Percentiles rank a stretch among this genome's conserved stretches.
Conservation (phyloP, 345 rosid species). For the Syzygium oleosum region DNA sequence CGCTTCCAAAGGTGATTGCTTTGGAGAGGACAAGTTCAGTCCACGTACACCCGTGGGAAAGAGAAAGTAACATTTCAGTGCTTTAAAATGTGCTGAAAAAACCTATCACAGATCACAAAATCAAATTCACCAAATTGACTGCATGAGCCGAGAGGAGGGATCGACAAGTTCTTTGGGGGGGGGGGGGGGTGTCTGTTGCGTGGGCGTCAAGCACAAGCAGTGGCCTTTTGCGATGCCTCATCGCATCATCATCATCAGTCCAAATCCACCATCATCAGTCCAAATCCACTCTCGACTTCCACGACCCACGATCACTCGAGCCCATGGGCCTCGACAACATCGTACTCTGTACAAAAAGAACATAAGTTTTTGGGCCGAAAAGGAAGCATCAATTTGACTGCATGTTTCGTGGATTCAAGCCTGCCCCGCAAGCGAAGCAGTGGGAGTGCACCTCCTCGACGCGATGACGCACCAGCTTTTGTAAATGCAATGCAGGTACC, state of each 20-base stretch:
- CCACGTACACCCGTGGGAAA: background rate
- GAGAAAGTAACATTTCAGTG: background rate
- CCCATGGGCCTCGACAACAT: background rate
- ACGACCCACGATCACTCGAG: background rate
- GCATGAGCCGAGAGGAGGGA: background rate
- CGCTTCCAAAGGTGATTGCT: background rate
- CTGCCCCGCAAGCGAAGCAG: background rate
- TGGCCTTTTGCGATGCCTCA: background rate
- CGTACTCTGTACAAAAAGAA: background rate
- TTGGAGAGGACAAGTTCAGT: background rate
- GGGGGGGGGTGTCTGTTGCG: background rate
- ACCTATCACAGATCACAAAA: background rate
- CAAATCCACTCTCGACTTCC: background rate
- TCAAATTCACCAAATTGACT: background rate
- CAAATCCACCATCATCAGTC: background rate
- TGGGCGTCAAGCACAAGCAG: slow-evolving; percentile 2
- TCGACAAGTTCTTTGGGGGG: background rate
- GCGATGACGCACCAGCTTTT: background rate
- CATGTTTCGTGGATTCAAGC: background rate
- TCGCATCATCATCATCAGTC: background rate
- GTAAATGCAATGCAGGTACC: background rate
- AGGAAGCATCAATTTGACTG: background rate
- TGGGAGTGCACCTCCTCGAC: background rate
- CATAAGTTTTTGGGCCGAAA: background rate
- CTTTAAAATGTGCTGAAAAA: background rate